phyloP scores from a whole-genome alignment of 2,329 filamentous ascomycete genomes.

The Microcyclospora pomicola region DNA sequence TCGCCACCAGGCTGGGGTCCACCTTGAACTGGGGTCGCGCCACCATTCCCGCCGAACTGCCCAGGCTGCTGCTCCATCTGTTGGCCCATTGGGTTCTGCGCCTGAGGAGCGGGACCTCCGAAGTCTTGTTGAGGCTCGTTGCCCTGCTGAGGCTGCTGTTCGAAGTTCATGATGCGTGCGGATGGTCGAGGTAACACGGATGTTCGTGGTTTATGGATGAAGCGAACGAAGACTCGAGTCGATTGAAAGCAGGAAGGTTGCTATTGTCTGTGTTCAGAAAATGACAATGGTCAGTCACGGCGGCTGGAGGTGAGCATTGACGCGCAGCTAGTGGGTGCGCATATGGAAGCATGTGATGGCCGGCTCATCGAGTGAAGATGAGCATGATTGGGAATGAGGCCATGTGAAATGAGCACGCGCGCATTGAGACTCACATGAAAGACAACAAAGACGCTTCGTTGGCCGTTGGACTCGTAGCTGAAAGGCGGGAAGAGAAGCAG shows the following conservation, averaged over 20 bases:
- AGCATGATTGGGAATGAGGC: neutral
- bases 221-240: neutral
- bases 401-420: neutral
- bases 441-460: conserved; percentile 20
- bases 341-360: conserved; percentile 2
- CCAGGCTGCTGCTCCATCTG: conserved; percentile 35
- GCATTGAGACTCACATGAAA: conserved; percentile 13
- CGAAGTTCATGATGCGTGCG: conserved; percentile 45
- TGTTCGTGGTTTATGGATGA: neutral
- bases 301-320: neutral
- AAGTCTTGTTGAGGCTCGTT: conserved; percentile 30
- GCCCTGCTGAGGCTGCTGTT: conserved; percentile 34
- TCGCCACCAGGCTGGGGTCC: conserved; percentile 29
- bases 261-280: conserved; percentile 1
- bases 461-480: conserved; percentile 17
- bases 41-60: conserved; percentile 23
- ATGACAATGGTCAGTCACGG: neutral
- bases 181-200: neutral
- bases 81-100: conserved; percentile 43
- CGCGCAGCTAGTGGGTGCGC: conserved; percentile 2
- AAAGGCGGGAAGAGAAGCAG: conserved; percentile 8
- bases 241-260: conserved; percentile 4
- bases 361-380: neutral
- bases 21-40: conserved; percentile 27
- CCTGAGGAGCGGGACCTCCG: conserved; percentile 33